Conservation (phyloP, 2,329 filamentous ascomycete genomes). For the Thielaviopsis punctulata region DNA sequence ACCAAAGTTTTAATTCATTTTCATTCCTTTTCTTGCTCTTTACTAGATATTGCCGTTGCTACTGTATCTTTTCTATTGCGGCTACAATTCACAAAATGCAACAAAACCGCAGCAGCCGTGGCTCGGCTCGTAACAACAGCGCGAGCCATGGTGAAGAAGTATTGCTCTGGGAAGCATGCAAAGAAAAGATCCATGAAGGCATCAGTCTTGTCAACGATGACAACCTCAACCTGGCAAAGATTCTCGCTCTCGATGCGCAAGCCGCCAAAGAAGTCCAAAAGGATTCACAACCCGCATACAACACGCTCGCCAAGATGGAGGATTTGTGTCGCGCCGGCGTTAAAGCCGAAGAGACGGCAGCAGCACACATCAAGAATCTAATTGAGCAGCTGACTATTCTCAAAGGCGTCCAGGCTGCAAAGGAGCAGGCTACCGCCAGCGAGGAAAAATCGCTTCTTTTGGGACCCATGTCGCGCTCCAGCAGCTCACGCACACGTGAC, state of each 20-base stretch:
- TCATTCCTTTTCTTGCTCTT: no score
- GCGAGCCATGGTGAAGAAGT: slow-evolving; percentile 27
- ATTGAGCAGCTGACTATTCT: slow-evolving; percentile 28
- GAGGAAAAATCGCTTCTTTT: neutral
- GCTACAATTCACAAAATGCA: slow-evolving; percentile 24
- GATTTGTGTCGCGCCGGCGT: slow-evolving; percentile 26
- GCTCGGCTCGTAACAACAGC: slow-evolving; percentile 27
- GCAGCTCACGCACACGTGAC: slow-evolving; percentile 7
- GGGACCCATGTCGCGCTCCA: slow-evolving; percentile 1
- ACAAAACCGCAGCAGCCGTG: slow-evolving; percentile 27
- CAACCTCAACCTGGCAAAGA: slow-evolving; percentile 23
- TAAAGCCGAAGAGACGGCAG: slow-evolving; percentile 24
- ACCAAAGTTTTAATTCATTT: no score
- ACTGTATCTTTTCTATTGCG: no score
- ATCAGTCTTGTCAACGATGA: slow-evolving; percentile 25
- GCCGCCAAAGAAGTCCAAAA: slow-evolving; percentile 23
- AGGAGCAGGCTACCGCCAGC: slow-evolving; percentile 20
- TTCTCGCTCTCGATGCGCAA: slow-evolving; percentile 25
- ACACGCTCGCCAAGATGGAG: slow-evolving; percentile 26
- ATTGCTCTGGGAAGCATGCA: slow-evolving; percentile 26
- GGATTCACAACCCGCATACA: slow-evolving; percentile 16
- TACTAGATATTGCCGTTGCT: no score
- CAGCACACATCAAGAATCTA: slow-evolving; percentile 20
- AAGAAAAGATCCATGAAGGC: slow-evolving; percentile 23
- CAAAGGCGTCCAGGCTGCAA: slow-evolving; percentile 25